Percentiles rank a stretch among this genome's conserved stretches.
These are phyloP conservation scores for Hygrophila difformis DNA, from an alignment of 257 asterid genomes.

Conservation along the genomic window DNA sequence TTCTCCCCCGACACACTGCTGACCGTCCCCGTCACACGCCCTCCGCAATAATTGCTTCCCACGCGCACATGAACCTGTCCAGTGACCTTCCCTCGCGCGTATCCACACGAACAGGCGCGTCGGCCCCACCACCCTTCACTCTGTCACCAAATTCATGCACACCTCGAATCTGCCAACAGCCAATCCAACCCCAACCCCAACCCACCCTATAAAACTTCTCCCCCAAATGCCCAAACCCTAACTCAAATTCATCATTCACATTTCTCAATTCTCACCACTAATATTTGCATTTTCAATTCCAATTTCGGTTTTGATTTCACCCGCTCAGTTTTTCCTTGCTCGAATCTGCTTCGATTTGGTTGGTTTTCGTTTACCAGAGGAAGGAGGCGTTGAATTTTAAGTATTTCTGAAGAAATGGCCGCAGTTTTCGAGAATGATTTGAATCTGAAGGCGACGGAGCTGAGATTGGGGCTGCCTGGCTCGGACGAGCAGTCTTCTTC, in stretches of 20 bases:
- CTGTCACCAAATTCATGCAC: constrained; percentile 21
- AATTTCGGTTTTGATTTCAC: too few species aligned
- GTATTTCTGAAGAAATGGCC: background rate
- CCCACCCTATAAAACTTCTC: constrained; percentile 21
- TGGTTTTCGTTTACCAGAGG: too few species aligned
- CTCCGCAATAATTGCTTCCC: background rate
- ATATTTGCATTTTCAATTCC: too few species aligned
- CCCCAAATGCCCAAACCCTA: too few species aligned
- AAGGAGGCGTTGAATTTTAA: too few species aligned
- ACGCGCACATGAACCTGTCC: constrained; percentile 3
- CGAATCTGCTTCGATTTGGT: too few species aligned
- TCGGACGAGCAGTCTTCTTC: constrained; percentile 28
- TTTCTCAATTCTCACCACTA: too few species aligned
- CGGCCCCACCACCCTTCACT: constrained; percentile 5
- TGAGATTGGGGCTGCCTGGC: constrained; percentile 74
- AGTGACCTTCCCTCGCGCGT: constrained; percentile 14
- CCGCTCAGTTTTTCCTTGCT: too few species aligned
- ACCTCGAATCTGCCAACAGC: constrained; percentile 18
- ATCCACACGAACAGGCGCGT: constrained; percentile 6
- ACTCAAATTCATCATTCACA: too few species aligned
- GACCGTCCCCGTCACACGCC: constrained; percentile 11
- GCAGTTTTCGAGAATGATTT: constrained; percentile 26
- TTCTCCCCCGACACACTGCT: constrained; percentile 12
- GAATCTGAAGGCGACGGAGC: constrained; percentile 65
- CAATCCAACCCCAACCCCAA: constrained; percentile 7